Evolutionary conservation across 768 basidiomycete species (phyloP).

Genomic region (Lactarius evosmus): DNA sequence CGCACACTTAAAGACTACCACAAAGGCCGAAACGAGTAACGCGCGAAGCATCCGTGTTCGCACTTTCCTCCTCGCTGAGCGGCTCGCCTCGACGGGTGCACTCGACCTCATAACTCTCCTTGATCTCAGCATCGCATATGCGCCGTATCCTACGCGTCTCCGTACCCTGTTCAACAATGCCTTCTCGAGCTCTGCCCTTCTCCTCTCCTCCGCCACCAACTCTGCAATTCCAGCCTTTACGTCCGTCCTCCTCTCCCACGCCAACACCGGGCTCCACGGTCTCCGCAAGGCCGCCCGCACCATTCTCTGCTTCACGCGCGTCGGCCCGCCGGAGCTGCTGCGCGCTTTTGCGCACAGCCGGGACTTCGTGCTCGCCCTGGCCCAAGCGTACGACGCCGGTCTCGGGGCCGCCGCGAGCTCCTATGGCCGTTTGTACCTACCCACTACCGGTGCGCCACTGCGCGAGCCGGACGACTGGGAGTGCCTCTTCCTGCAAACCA

Average conservation of each 20-base stretch:
- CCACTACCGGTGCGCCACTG: constrained; percentile 31
- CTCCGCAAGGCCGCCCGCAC: constrained; percentile 62
- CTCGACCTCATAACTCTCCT: constrained; percentile 55
- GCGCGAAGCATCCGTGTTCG: constrained; percentile 48
- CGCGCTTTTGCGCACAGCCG: constrained; percentile 52
- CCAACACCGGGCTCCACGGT: constrained; percentile 53
- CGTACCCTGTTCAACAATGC: constrained; percentile 45
- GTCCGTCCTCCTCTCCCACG: constrained; percentile 38
- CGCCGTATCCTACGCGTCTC: constrained; percentile 43
- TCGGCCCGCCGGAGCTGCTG: constrained; percentile 46
- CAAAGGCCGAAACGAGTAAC: constrained; percentile 29
- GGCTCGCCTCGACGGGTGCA: constrained; percentile 40
- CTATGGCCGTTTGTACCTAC: constrained; percentile 53
- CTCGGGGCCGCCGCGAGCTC: constrained; percentile 52
- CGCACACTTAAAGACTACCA: constrained; percentile 22
- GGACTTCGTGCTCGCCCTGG: constrained; percentile 54
- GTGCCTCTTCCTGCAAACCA: constrained; percentile 65
- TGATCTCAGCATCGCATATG: constrained; percentile 60
- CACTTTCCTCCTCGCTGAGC: constrained; percentile 56
- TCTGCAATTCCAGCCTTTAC: constrained; percentile 55
- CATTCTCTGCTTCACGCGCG: constrained; percentile 51
- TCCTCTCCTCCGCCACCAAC: constrained; percentile 36
- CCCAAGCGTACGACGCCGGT: constrained; percentile 56
- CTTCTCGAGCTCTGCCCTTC: constrained; percentile 35
- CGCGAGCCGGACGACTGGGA: constrained; percentile 58